These are phyloP conservation scores for Stenogyne calaminthoides DNA, from an alignment of 305 asterid species.

Conservation along the genomic window DNA sequence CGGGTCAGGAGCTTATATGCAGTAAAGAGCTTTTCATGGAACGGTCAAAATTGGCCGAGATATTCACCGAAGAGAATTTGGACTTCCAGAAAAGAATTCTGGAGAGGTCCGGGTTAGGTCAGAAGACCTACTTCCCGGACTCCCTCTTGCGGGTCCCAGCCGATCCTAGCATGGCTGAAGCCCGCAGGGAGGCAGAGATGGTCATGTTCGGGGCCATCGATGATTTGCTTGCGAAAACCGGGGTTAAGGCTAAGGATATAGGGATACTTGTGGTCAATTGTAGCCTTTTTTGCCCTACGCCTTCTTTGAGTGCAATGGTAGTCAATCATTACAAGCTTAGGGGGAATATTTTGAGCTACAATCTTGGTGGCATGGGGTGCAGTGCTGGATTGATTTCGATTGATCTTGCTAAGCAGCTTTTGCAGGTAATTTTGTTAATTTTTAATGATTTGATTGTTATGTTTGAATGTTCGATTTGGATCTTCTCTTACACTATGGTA, in stretches of 20 bases:
- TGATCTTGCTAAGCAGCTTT: constrained; percentile 80
- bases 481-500: no score
- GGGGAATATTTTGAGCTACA: constrained; percentile 68
- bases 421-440: constrained; percentile 49
- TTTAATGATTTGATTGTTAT: not conserved
- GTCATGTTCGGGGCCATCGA: constrained; percentile 85
- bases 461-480: not conserved
- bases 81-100: constrained; percentile 61
- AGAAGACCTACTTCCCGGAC: constrained; percentile 68
- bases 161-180: constrained; percentile 60
- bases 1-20: constrained; percentile 46
- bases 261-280: constrained; percentile 82
- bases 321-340: constrained; percentile 81
- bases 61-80: constrained; percentile 55
- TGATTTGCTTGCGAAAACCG: constrained; percentile 60
- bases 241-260: constrained; percentile 68
- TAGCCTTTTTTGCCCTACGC: constrained; percentile 75
- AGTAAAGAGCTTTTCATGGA: constrained; percentile 55
- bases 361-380: constrained; percentile 92
- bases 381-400: constrained; percentile 84
- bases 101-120: constrained; percentile 74
- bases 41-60: constrained; percentile 35
- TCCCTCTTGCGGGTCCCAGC: constrained; percentile 49
- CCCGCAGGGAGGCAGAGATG: constrained; percentile 69
- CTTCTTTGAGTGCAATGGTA: constrained; percentile 79